A percentile compares a stretch with the other conserved stretches of the same genome.
Evolutionary conservation across 345 rosid species (phyloP).

Genomic region (Brassica juncea): DNA sequence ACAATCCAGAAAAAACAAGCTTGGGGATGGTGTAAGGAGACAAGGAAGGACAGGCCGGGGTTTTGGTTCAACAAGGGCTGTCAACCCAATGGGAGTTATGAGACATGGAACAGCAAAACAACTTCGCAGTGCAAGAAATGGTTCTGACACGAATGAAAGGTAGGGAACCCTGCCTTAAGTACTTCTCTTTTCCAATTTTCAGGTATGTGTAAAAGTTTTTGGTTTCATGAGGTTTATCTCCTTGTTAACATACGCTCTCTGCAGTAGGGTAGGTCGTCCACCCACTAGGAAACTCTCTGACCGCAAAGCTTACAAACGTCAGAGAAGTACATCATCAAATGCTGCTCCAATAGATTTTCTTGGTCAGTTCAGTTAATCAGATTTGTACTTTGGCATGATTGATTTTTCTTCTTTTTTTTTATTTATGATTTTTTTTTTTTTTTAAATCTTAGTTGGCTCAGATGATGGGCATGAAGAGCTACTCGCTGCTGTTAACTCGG

Average conservation of each 20-base stretch:
- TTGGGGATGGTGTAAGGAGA: constrained; percentile 80
- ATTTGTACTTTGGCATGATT: constrained; percentile 18
- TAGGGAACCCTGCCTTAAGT: constrained; percentile 40
- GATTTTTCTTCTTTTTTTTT: constrained; percentile 18
- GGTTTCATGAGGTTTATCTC: constrained; percentile 26
- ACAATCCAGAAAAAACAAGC: constrained; percentile 74
- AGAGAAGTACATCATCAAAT: constrained; percentile 59
- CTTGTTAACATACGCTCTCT: constrained; percentile 33
- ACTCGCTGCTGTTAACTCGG: constrained; percentile 81
- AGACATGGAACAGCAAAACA: constrained; percentile 85
- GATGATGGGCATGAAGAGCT: constrained; percentile 91
- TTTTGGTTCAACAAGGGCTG: constrained; percentile 62
- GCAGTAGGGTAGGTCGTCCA: constrained; percentile 89
- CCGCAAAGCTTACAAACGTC: constrained; percentile 84
- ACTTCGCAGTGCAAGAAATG: constrained; percentile 74
- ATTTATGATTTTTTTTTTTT: constrained; percentile 31
- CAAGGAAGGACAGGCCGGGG: constrained; percentile 89
- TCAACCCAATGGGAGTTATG: constrained; percentile 58
- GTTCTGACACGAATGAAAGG: constrained; percentile 87
- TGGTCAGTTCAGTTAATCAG: constrained; percentile 51
- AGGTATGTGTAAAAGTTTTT: constrained; percentile 12
- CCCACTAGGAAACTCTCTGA: constrained; percentile 93
- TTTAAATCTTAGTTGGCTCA: constrained; percentile 60
- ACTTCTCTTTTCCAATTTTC: constrained; percentile 13
- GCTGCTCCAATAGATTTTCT: constrained; percentile 70